Evolutionary conservation across 2,329 filamentous ascomycete species (phyloP), one percentile per base, ranked within the genome.

Genomic region (Cytospora mali): DNA sequence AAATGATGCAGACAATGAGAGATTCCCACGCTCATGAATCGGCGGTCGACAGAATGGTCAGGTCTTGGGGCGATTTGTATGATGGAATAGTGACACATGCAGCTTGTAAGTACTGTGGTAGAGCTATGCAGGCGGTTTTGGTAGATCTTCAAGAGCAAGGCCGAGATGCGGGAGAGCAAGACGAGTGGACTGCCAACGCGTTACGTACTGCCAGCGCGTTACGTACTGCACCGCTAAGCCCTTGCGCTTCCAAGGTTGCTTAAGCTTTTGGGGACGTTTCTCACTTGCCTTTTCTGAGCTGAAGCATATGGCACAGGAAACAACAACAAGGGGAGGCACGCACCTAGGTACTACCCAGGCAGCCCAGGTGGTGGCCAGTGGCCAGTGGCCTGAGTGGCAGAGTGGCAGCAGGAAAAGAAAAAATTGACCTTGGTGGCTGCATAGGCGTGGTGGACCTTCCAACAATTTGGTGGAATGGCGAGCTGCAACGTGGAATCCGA

Each of bases 341-440:
- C n/a, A 39, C 35, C 35, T 39, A 18, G 35, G 35, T 39, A 18
- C 35, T 39, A 39, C n/a, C n/a, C n/a, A n/a, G n/a, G n/a, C n/a
- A n/a, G n/a, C n/a, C n/a, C n/a, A n/a, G n/a, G n/a, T n/a, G n/a
- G n/a, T n/a, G n/a, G n/a, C n/a, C n/a, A n/a, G n/a, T n/a, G n/a
- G n/a, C n/a, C n/a, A n/a, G n/a, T n/a, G n/a, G n/a, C n/a, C n/a
- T n/a, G n/a, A n/a, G n/a, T n/a, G n/a, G n/a, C n/a, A n/a, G n/a
- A n/a, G 46, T 42, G 27, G 54, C 33, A n/a, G 28, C 9, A 33
- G 21, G 33, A 9, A 42, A 29, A 13, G 53, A 61, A 42, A 48
- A 58, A 21, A 48, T 50, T 58, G 54, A 42, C 42, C 31, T 35
- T 13, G 60, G 18, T 39, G 13, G 60, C 27, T 29, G 58, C 58